Conservation (phyloP, 163 green algal species). For the Chlamydomonas reinhardtii region DNA sequence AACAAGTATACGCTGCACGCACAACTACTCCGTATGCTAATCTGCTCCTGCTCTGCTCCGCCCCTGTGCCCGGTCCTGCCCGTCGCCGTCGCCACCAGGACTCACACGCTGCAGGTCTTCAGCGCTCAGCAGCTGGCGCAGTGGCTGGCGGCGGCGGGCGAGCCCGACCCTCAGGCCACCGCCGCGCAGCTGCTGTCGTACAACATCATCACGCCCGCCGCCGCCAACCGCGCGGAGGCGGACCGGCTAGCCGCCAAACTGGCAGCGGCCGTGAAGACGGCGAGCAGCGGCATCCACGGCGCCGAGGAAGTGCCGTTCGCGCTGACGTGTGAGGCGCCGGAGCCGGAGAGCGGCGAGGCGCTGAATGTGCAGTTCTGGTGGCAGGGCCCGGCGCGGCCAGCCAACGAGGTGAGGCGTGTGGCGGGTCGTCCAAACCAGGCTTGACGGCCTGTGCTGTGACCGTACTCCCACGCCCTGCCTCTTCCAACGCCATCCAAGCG, state of each 20-base stretch:
- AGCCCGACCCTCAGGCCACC: slow-evolving; percentile 11
- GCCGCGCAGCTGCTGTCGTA: slow-evolving; percentile 50
- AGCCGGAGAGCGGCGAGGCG: slow-evolving; percentile 57
- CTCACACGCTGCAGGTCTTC: slow-evolving; percentile 31
- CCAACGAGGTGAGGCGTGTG: slow-evolving; percentile 49
- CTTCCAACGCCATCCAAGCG: too few relatives aligned
- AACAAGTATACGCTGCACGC: too few relatives aligned
- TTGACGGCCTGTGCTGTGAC: too few relatives aligned
- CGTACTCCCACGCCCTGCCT: too few relatives aligned
- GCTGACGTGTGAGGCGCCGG: slow-evolving; percentile 27
- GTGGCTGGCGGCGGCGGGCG: slow-evolving; percentile 47
- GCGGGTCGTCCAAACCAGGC: too few relatives aligned
- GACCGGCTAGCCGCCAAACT: neutral
- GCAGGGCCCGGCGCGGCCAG: slow-evolving; percentile 59
- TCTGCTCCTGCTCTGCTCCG: too few relatives aligned
- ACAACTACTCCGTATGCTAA: too few relatives aligned
- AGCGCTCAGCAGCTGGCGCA: slow-evolving; percentile 31
- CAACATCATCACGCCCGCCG: slow-evolving; percentile 35
- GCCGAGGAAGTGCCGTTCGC: slow-evolving; percentile 38
- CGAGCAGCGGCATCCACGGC: neutral
- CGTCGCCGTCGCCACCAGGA: neutral
- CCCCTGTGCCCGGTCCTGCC: too few relatives aligned
- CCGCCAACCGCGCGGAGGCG: slow-evolving; percentile 4
- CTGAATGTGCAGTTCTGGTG: slow-evolving; percentile 84
- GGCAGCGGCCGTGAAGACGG: neutral